A percentile compares a stretch with the other conserved stretches of the same genome.
Conservation (phyloP, 2,329 filamentous ascomycete species). For the Geosmithia flava region DNA sequence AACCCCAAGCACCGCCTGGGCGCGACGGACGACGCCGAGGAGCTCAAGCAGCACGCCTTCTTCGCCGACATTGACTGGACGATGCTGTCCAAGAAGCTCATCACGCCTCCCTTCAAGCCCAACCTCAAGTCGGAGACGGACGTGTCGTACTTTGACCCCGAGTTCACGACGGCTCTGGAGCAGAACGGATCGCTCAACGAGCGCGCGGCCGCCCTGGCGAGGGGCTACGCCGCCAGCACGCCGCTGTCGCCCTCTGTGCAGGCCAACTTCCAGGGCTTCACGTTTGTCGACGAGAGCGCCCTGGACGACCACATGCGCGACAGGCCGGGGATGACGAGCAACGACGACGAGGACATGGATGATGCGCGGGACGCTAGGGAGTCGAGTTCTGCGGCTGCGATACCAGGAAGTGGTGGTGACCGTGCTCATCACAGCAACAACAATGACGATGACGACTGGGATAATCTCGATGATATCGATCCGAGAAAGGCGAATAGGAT, state of each 20-base stretch:
- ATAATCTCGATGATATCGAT: constrained; percentile 44
- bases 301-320: constrained; percentile 73
- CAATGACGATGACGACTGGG: constrained; percentile 39
- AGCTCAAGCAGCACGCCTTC: constrained; percentile 89
- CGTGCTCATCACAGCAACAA: too few relatives aligned
- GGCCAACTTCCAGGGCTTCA: constrained; percentile 97
- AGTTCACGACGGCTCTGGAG: constrained; percentile 91
- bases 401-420: too few relatives aligned
- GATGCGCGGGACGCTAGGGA: constrained; percentile 21
- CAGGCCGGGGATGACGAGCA: constrained; percentile 31
- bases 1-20: constrained; percentile 94
- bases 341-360: constrained; percentile 51
- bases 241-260: constrained; percentile 92
- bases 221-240: constrained; percentile 78
- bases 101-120: constrained; percentile 94
- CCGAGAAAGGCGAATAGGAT: constrained; percentile 42
- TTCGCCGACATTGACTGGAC: constrained; percentile 93
- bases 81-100: constrained; percentile 75
- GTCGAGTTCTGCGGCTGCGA: too few relatives aligned
- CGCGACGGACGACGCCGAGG: constrained; percentile 80
- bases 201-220: constrained; percentile 73
- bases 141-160: constrained; percentile 95
- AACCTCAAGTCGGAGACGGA: constrained; percentile 93
- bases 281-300: constrained; percentile 95
- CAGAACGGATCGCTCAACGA: constrained; percentile 82